Evolutionary conservation across 192 early-diverging fungal species (phyloP), one percentile per base, ranked within the genome.

Genomic region (Mortierella hygrophila): DNA sequence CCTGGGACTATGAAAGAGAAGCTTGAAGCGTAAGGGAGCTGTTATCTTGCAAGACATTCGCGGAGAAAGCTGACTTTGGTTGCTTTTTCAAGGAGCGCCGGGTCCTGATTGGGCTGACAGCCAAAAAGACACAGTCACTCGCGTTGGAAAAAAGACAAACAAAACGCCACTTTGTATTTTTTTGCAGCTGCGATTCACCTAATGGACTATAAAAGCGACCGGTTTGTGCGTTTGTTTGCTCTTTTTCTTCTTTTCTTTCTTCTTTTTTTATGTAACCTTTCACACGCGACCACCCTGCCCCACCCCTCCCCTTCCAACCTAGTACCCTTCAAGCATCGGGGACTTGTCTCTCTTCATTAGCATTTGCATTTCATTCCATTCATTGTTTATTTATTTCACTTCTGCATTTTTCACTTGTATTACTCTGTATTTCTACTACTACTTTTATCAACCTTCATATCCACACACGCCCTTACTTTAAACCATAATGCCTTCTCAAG

Each of bases 401-500:
- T 47, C n/a, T 77, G 70, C 70, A 77, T 77, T 23, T 63, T 60
- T 35, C 32, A 23, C 38, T 29, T 68, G 40, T 38, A 57, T 72
- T 63, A 54, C 21, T 52, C 65, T 81, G 72, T 81, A 75, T 70
- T 82, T 82, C 63, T 81, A 52, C 54, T n/a, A 72, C 29, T 26
- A 55, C 63, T 70, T 38, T 41, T 70, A 44, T 68, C 44, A 18
- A 10, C 15, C 47, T 47, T 42, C 63, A 46, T 32, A 23, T 23
- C 42, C 71, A 6, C 42, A 44, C 68, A 81, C 35, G 15, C 41
- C 38, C 69, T 32, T 23, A 16, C 15, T 41, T 26, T 80, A 69
- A 46, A 40, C 21, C 74, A 75, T 81, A 81, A 81, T 81, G 80
- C 80, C 80, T 55, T 80, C 78, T 80, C 72, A 74, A 55, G 23